Evolutionary conservation across 352 stramenopile species (phyloP).

Genomic region (Phytophthora boehmeriae): DNA sequence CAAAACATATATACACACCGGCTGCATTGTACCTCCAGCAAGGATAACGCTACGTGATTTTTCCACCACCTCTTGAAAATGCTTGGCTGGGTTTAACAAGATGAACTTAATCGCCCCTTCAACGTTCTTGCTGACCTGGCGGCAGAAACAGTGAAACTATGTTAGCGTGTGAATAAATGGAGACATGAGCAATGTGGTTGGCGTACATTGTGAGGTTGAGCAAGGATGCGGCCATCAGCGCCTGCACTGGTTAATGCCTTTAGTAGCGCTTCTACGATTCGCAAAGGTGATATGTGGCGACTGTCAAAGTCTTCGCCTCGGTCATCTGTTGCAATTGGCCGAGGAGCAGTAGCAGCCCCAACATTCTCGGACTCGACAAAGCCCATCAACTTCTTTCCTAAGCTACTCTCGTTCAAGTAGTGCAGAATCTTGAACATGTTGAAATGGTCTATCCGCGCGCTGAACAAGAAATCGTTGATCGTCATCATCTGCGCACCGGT

Average conservation of each 20-base stretch:
- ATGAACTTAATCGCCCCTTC: slow-evolving; percentile 93
- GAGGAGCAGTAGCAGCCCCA: slow-evolving; percentile 1
- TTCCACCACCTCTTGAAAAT: slow-evolving; percentile 96
- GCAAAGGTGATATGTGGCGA: slow-evolving; percentile 82
- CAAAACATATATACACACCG: slow-evolving; percentile 46
- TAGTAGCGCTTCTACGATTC: slow-evolving; percentile 76
- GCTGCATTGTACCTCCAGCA: slow-evolving; percentile 98
- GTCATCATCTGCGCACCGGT: slow-evolving; percentile 67
- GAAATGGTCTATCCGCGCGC: slow-evolving; percentile 80
- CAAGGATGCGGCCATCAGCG: slow-evolving; percentile 75
- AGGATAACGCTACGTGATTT: slow-evolving; percentile 96
- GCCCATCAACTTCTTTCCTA: slow-evolving; percentile 86
- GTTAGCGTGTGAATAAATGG: slow-evolving; percentile 3
- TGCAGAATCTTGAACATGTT: slow-evolving; percentile 91
- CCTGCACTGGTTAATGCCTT: slow-evolving; percentile 76
- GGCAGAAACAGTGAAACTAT: slow-evolving; percentile 11
- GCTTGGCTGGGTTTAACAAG: slow-evolving; percentile 93
- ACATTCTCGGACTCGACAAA: slow-evolving; percentile 64
- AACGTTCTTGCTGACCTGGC: slow-evolving; percentile 46
- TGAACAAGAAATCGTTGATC: slow-evolving; percentile 90
- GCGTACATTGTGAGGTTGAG: slow-evolving; percentile 66
- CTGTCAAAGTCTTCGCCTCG: slow-evolving; percentile 64
- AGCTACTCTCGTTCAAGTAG: slow-evolving; percentile 77
- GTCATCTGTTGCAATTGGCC: slow-evolving; percentile 10
- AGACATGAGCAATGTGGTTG: neutral